Base-by-base conservation (phyloP, 768 basidiomycete genomes). In the Psilocybe tampanensis region DNA sequence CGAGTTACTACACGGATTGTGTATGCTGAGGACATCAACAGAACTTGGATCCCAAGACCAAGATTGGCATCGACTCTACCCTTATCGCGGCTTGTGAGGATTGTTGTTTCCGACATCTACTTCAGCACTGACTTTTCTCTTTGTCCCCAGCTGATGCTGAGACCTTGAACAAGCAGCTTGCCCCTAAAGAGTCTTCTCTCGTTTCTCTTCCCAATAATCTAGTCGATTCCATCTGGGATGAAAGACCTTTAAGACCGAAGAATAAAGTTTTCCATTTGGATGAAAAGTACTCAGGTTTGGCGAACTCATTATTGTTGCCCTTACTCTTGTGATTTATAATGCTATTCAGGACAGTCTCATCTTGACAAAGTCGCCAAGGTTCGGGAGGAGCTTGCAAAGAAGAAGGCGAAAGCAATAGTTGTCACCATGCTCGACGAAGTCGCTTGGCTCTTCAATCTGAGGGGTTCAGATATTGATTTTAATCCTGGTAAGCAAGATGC, bases 391-490 rank as follows among this genome's bases (percentile, higher is more conserved):
- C 62, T 96, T 52, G 64, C 68, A 54, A 85, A 84, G 75, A 80
- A 85, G 64, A 81, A 85, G 19, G 75, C 74, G n/a, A 81, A 86
- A 61, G 94, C 90, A 1, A 70, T 92, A 41, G 86, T 96, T 1
- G 82, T 98, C 3, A 89, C 81, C n/a, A 86, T 89, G 80, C 82
- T 98, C 19, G 96, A 98, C 70, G 96, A 98, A 69, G 86, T 96
- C 48, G 94, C 94, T 0, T 98, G 94, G 94, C 68, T 95, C 36
- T 92, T 94, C 75, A 95, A 98, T 70, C 77, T 99, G 29, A 87
- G 96, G 59, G 95, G 95, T 1, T 83, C 86, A 2, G 96, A 98
- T 68, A 95, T 98, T 65, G 86, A 87, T 32, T 98, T 82, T 74
- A 98, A 97, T 57, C 80, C 80, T 56, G 80, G 79, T 78, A 50